Evolutionary conservation across 208 protist species (phyloP), one percentile per base, ranked within the genome.

Genomic region (Trichomonas gallinae): DNA sequence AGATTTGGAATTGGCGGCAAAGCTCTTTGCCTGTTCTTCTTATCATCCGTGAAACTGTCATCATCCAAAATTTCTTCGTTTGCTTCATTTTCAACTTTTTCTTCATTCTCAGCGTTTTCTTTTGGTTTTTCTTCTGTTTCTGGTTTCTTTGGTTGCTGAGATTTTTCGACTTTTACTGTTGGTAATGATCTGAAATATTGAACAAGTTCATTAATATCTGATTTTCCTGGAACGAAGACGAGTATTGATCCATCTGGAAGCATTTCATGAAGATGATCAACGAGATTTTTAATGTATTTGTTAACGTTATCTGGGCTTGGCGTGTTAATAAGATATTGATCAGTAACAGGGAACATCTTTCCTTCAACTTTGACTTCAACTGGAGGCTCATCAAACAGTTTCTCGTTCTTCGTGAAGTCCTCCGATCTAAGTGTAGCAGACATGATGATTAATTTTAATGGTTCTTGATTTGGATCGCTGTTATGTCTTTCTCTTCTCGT

Each of bases 211-310:
- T 99, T 98, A 96, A 99, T 99, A 97, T 99, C 99, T 42, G 98
- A 91, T 97, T 99, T 98, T 15, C 99, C 99, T 44, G 98, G 99
- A 63, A 99, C 97, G 97, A 99, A 99, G 11, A 99, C 98, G 4
- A 99, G 98, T 81, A 99, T 99, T 82, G 98, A 99, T 48, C 99
- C 99, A 15, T 98, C 97, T 0, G 99, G 99, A n/a, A 99, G 97
- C 91, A 98, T 98, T 96, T 98, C 98, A 97, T 99, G 99, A 96
- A 99, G 99, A 96, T 99, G 99, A 17, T 97, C 97, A 87, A 97
- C 96, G n/a, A 96, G 97, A 38, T 97, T 36, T n/a, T 96, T 93
- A 9, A 97, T 96, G 96, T 98, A 98, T 85, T 98, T 97, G 34
- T 99, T 97, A 97, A 99, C 99, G 93, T 99, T 98, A 46, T 98